phyloP scores from a whole-genome alignment of 805 yeast species.

The Metschnikowia sp. region DNA sequence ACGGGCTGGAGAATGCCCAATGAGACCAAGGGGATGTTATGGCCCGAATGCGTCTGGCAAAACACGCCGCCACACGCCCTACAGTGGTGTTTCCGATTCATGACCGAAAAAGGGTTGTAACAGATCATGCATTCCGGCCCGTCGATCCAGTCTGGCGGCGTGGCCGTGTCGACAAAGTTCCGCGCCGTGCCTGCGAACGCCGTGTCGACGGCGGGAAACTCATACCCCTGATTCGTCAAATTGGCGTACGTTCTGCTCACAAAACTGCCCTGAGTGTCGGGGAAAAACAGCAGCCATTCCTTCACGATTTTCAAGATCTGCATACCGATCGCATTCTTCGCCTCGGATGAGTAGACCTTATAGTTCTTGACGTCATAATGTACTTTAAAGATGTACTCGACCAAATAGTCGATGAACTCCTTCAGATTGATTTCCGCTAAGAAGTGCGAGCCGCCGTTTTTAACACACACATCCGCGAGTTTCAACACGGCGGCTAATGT shows the following conservation, averaged over 20 bases:
- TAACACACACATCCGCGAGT: constrained; percentile 80
- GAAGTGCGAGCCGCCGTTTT: constrained; percentile 89
- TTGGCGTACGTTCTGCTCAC: constrained; percentile 60
- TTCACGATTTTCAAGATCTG: constrained; percentile 63
- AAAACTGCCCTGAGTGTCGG: constrained; percentile 63
- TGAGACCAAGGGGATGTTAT: constrained; percentile 67
- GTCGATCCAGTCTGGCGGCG: constrained; percentile 98
- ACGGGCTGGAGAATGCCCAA: constrained; percentile 87
- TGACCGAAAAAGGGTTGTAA: constrained; percentile 70
- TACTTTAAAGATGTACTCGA: constrained; percentile 39
- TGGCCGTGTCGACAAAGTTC: constrained; percentile 74
- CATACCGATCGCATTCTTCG: constrained; percentile 46
- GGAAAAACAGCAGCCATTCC: constrained; percentile 74
- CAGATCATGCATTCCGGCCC: constrained; percentile 95
- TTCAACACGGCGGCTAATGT: constrained; percentile 71
- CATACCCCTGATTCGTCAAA: constrained; percentile 58
- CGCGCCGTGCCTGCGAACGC: constrained; percentile 28
- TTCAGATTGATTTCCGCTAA: constrained; percentile 73
- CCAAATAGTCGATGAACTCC: constrained; percentile 81
- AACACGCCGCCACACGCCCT: constrained; percentile 96
- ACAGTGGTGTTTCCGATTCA: constrained; percentile 94
- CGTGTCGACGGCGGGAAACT: constrained; percentile 53
- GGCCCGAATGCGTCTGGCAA: constrained; percentile 80
- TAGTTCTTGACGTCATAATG: constrained; percentile 34
- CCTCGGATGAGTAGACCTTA: constrained; percentile 18